Base-by-base conservation (phyloP, 305 asterid species). In the Striga hermonthica region DNA sequence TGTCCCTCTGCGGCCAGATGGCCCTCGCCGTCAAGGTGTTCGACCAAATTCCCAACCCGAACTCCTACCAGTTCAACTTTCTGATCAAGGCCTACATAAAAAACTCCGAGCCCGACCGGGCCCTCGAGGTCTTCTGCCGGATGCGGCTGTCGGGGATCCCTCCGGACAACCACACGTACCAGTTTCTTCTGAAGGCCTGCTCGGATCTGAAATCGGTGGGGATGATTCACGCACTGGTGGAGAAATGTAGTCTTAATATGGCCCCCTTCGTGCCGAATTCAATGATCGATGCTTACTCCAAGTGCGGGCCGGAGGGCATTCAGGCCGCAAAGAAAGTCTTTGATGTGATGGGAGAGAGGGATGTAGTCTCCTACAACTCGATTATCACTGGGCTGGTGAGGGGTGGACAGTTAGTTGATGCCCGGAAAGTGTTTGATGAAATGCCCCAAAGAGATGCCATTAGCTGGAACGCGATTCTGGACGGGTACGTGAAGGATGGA, bases 401-500 rank as follows among this genome's bases (percentile, higher is more conserved):
- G 68, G 83, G 70, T 10, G 89, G 95, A 22, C 71, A 75, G 41
- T 65, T 90, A 76, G 55, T 34, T 12, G 84, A 78, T 60, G 96
- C 96, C 10, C 69, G 68, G 83, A 74, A 72, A 37, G 36, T 90
- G 86, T 91, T 91, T 15, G 96, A 91, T 40, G 82, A 80, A 84
- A 91, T 88, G 91, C 86, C 86, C 22, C 69, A 76, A 8, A 78
- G 88, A 72, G 91, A 91, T 60, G 75, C 64, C 8, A 86, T 82
- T 72, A 91, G 94, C 75, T 88, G 98, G 95, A 91, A 88, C 57
- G 78, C 88, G 3, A 82, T 88, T 48, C 66, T 91, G 75, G 89
- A 82, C 64, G 94, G 94, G 48, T 84, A 86, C 62, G 85, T 77
- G n/a, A 91, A 86, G 82, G 78, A 80, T 5, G 90, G 91, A 37